These are phyloP conservation scores for Phytophthora citricola DNA, from an alignment of 352 stramenopile species.

Conservation along the genomic window DNA sequence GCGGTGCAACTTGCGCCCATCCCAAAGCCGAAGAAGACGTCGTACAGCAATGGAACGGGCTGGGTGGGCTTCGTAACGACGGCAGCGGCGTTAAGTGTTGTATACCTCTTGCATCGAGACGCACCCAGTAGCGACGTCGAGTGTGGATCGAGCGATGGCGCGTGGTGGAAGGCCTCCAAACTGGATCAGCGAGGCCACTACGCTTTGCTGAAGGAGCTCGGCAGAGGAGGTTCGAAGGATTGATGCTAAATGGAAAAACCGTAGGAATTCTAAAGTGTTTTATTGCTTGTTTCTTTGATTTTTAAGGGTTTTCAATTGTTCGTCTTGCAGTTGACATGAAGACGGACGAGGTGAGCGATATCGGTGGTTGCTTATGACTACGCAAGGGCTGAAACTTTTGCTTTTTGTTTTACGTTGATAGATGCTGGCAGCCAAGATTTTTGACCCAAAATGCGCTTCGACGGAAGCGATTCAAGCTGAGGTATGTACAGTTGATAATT, in stretches of 20 bases:
- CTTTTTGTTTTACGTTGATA: conserved; percentile 7
- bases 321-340: conserved; percentile 66
- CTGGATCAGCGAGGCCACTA: conserved; percentile 51
- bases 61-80: conserved; percentile 34
- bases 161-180: conserved; percentile 12
- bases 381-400: background rate
- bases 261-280: background rate
- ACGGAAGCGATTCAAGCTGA: conserved; percentile 66
- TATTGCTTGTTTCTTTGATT: conserved; percentile 9
- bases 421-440: conserved; percentile 76
- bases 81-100: conserved; percentile 22
- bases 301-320: conserved; percentile 69
- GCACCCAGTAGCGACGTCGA: conserved; percentile 25
- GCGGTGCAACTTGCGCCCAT: background rate
- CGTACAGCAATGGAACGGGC: conserved; percentile 30
- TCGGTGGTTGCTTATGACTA: no score
- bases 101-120: conserved; percentile 14
- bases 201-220: conserved; percentile 67
- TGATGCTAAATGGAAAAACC: background rate
- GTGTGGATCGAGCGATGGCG: conserved; percentile 25
- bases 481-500: conserved; percentile 23
- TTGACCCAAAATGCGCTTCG: conserved; percentile 67
- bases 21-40: conserved; percentile 6
- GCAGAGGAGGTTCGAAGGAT: conserved; percentile 52
- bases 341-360: conserved; percentile 43